Base-by-base conservation (phyloP, 148 eudicot genomes). In the Diospyros lotus region DNA sequence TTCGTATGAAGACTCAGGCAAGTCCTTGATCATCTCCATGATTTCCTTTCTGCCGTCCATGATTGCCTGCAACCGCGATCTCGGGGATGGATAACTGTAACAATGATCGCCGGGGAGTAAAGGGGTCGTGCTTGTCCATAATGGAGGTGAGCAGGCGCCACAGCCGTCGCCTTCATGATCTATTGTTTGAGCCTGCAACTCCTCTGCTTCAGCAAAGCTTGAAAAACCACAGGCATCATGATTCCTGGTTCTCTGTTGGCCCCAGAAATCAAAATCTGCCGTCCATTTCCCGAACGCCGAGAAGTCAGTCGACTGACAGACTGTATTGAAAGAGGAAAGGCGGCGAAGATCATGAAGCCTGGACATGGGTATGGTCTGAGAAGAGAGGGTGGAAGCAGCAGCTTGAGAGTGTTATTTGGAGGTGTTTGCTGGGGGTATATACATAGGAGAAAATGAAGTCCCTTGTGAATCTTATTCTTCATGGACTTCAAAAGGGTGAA, bases 1-100 rank as follows among this genome's bases (percentile, higher is more conserved):
- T 58, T 82, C 85, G 50, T 75, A 79, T 1, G 77, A 76, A 18
- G 82, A 76, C 44, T 82, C 85, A 1, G 85, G 85, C 77, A 82
- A 43, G 65, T 69, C 41, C 64, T 76, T 42, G 40, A 82, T 66
- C 82, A 79, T 76, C 48, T 76, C 63, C 78, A 59, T 75, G 5
- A 82, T 69, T 42, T 74, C 58, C 55, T 42, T 69, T 59, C 76
- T 70, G 4, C 84, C 80, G 48, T 78, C 78, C 9, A 15, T 3
- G 13, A 82, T 82, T 2, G 69, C 84, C 51, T 76, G 68, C 64
- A 71, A 66, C 44, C 79, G 51, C 13, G 79, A 78, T 4, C 42
- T 56, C 15, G 81, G 73, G 5, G 81, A 52, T 13, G 45, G 63
- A 38, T 1, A 45, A 60, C 81, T 71, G 66, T 65, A 18, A 11